These are phyloP conservation scores for Gnaphalium uliginosum DNA, from an alignment of 129 eudicot species.

Conservation along the genomic window DNA sequence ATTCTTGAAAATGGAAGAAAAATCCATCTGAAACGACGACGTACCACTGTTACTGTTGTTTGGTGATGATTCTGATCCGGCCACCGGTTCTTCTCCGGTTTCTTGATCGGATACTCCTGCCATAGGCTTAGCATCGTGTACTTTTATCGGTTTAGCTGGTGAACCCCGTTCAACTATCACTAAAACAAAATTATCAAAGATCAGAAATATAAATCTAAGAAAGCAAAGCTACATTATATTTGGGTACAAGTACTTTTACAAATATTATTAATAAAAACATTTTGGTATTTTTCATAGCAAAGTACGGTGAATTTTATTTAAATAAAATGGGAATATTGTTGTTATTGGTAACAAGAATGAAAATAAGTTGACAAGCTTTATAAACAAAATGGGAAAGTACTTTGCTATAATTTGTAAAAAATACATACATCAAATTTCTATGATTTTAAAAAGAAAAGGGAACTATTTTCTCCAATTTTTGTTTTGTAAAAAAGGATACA, in stretches of 20 bases:
- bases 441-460: background rate
- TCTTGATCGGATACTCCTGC: slow-evolving; percentile 43
- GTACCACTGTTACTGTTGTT: slow-evolving; percentile 54
- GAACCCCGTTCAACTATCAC: slow-evolving; percentile 47
- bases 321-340: too few relatives aligned
- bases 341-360: too few relatives aligned
- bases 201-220: background rate
- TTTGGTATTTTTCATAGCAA: too few relatives aligned
- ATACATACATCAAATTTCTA: too few relatives aligned
- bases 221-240: background rate
- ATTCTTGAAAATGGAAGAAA: slow-evolving; percentile 41
- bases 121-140: slow-evolving; percentile 10
- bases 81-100: slow-evolving; percentile 43
- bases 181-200: slow-evolving; percentile 7
- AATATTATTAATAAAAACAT: background rate
- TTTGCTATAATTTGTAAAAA: too few relatives aligned
- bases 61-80: slow-evolving; percentile 62
- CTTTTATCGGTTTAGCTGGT: slow-evolving; percentile 29
- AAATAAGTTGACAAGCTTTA: too few relatives aligned
- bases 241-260: background rate
- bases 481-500: too few relatives aligned
- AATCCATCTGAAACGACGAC: slow-evolving; percentile 63
- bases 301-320: too few relatives aligned
- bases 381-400: too few relatives aligned
- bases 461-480: too few relatives aligned